Evolutionary conservation across 78 protist genomes (phyloP).

Genomic region (Bodo saltans): DNA sequence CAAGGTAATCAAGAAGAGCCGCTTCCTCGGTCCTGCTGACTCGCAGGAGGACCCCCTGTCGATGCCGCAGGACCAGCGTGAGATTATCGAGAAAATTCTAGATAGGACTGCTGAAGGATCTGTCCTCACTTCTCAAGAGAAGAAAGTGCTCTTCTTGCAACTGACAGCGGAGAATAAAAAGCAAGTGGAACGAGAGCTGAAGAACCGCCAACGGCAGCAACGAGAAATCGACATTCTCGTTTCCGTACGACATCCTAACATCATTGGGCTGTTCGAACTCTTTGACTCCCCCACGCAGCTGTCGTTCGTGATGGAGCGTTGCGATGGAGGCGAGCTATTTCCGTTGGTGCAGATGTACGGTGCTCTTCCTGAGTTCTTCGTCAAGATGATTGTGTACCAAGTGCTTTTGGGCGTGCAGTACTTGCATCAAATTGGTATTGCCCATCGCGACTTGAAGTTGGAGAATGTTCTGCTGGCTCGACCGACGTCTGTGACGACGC

Average conservation of each 20-base stretch:
- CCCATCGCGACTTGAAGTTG: background rate
- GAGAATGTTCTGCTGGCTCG: background rate
- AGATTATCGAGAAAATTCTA: no score
- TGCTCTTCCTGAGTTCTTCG: background rate
- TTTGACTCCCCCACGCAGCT: constrained; percentile 26
- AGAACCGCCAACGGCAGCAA: constrained; percentile 2
- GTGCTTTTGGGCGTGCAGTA: background rate
- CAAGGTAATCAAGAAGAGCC: constrained; percentile 30
- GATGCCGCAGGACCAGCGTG: no score
- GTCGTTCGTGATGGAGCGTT: constrained; percentile 30
- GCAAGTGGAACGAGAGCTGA: background rate
- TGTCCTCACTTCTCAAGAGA: no score
- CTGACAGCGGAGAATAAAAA: background rate
- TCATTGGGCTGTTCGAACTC: constrained; percentile 1
- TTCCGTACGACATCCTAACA: constrained; percentile 19
- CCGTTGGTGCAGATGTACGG: background rate
- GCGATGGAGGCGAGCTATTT: constrained; percentile 37
- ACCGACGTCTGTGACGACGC: no score
- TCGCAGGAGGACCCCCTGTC: background rate
- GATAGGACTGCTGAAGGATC: no score
- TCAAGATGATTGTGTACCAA: background rate
- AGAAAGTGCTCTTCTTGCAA: no score
- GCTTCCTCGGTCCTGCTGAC: background rate
- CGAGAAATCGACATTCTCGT: constrained; percentile 10
- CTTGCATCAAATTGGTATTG: background rate